Base-by-base conservation (phyloP, 2,329 filamentous ascomycete species). In the Penicillium sp. region DNA sequence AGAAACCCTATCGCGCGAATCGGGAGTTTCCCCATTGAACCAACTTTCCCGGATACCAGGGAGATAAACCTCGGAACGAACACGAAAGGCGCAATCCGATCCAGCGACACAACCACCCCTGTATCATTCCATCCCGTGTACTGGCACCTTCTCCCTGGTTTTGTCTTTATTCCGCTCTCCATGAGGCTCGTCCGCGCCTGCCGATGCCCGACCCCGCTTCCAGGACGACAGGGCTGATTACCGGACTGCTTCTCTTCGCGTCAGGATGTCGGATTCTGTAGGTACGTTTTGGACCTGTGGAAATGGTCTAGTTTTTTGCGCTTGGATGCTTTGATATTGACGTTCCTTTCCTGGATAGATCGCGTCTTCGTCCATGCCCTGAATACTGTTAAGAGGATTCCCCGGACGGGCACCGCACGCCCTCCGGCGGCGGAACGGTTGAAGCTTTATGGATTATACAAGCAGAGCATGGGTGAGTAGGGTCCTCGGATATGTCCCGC, bases 331-430 rank as follows among this genome's bases (percentile, higher is more conserved):
- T 41, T 41, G n/a, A 11, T 45, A 56, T 49, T 61, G 55, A 63
- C 44, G 24, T 39, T 27, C 9, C 8, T 43, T 46, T 43, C 26
- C 29, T 33, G 7, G n/a, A 7, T 62, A 98, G 95, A 99, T 80
- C 90, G 95, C 77, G 95, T 99, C 72, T 99, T 99, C 77, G 93
- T 96, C 75, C 93, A 99, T 85, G 95, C 95, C 64, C 89, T 99
- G 76, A 97, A 96, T 79, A 98, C 95, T 24, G 93, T 99, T 69
- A 97, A 97, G 78, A 96, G 96, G 78, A 96, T 99, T 67, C 90
- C 90, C 67, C 93, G 95, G 71, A 96, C 93, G 19, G 93, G 95
- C 62, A 91, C 91, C 52, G 87, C 91, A 61, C 89, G 95, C 61
- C 95, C 95, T 46, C 95, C 95, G 48, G 86, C 92, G 2, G 81